Percentiles rank a stretch among this genome's conserved stretches.
Conservation (phyloP, 768 basidiomycete genomes). For the Trametes cinnabarina region DNA sequence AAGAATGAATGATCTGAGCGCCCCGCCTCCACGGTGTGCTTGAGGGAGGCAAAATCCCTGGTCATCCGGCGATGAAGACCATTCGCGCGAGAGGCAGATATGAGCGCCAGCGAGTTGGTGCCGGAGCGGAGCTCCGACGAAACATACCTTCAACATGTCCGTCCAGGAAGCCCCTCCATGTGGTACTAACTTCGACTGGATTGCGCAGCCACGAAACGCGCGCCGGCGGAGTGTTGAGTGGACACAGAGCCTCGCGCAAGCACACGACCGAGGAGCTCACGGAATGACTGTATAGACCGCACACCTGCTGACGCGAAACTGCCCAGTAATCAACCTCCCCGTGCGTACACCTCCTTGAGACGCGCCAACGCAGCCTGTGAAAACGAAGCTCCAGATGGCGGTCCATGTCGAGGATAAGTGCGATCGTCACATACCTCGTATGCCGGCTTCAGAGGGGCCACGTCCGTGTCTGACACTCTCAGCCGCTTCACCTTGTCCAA, state of each 20-base stretch:
- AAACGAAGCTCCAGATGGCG: neutral
- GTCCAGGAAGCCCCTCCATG: too few relatives aligned
- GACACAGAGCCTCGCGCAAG: neutral
- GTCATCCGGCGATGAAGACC: too few relatives aligned
- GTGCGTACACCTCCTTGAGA: constrained; percentile 28
- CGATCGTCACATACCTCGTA: constrained; percentile 59
- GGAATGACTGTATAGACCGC: neutral
- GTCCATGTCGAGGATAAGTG: neutral
- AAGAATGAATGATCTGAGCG: too few relatives aligned
- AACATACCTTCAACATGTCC: too few relatives aligned
- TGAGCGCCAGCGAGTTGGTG: too few relatives aligned
- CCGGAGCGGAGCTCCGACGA: too few relatives aligned
- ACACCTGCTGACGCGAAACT: neutral
- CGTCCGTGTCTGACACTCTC: constrained; percentile 59
- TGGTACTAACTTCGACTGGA: too few relatives aligned
- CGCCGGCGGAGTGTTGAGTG: neutral
- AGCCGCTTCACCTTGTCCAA: constrained; percentile 65
- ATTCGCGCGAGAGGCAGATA: too few relatives aligned
- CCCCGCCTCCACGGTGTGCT: too few relatives aligned
- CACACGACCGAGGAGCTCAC: neutral
- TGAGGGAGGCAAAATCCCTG: too few relatives aligned
- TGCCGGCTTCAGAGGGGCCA: constrained; percentile 49
- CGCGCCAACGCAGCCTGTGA: constrained; percentile 30
- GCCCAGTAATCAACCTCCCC: neutral
- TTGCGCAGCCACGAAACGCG: too few relatives aligned